phyloP scores from a whole-genome alignment of 1,284 basidiomycete species.

The Xanthoconium separans region DNA sequence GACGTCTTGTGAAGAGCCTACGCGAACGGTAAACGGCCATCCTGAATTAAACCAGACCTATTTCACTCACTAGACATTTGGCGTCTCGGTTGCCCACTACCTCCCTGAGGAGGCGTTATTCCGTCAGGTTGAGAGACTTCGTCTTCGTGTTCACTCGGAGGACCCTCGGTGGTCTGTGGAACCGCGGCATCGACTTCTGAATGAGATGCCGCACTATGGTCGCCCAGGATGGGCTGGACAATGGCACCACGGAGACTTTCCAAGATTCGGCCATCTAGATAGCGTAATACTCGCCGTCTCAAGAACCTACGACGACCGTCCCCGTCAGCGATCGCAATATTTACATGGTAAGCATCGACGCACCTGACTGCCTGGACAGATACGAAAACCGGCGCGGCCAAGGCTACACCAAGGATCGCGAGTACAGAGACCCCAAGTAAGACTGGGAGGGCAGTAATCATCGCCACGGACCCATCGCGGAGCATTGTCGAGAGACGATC shows the following conservation, averaged over 20 bases:
- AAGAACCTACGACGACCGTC: conserved; percentile 9
- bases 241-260: not conserved
- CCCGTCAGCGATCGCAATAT: conserved; percentile 4
- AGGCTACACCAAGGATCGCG: conserved; percentile 8
- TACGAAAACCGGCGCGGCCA: conserved; percentile 9
- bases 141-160: not conserved
- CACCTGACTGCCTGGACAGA: conserved; percentile 14
- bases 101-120: not conserved
- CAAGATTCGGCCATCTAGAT: conserved; percentile 2
- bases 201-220: not conserved
- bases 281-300: not conserved
- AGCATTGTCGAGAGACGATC: conserved; percentile 11
- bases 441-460: conserved; percentile 10
- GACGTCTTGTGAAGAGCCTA: too few relatives aligned
- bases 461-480: not conserved
- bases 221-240: not conserved
- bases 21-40: too few relatives aligned
- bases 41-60: not conserved
- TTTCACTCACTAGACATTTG: not conserved
- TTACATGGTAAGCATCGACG: conserved; percentile 5
- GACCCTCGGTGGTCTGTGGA: not conserved
- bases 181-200: too few relatives aligned
- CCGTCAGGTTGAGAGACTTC: not conserved
- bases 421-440: conserved; percentile 20
- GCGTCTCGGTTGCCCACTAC: not conserved